phyloP scores from a whole-genome alignment of 1,284 basidiomycete species.

The Malassezia arunalokei region DNA sequence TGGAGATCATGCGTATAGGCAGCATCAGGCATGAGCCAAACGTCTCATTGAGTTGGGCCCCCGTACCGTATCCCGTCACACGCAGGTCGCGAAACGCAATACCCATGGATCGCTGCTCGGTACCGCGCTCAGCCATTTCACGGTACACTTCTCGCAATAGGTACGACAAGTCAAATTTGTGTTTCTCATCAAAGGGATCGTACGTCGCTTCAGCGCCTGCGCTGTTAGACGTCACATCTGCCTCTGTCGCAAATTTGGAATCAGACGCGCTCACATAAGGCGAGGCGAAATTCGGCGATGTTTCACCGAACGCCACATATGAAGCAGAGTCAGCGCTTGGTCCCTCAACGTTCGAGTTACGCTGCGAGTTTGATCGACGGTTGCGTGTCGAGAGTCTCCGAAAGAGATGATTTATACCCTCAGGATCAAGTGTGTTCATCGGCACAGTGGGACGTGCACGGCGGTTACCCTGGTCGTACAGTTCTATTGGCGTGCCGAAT shows the following conservation, averaged over 20 bases:
- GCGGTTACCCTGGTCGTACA: not conserved
- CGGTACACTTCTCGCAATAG: slow-evolving; percentile 36
- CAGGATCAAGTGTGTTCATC: slow-evolving; percentile 7
- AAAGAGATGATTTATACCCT: slow-evolving; percentile 6
- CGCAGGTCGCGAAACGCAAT: slow-evolving; percentile 26
- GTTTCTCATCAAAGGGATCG: slow-evolving; percentile 35
- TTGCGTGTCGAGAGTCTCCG: not conserved
- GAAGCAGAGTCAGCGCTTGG: not conserved
- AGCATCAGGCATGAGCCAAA: slow-evolving; percentile 22
- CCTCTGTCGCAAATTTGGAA: not conserved
- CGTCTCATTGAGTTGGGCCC: slow-evolving; percentile 24
- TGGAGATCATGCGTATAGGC: slow-evolving; percentile 21
- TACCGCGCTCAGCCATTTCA: slow-evolving; percentile 28
- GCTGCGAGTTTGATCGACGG: not conserved
- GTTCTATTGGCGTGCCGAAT: not conserved
- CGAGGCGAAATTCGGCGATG: not conserved
- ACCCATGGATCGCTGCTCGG: slow-evolving; percentile 27
- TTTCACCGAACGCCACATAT: not conserved
- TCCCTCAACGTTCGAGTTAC: not conserved
- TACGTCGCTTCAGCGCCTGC: not conserved
- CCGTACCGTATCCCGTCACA: slow-evolving; percentile 31
- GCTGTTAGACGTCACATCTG: not conserved
- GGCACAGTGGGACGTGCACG: slow-evolving; percentile 6
- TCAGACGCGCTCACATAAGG: not conserved
- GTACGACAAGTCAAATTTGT: slow-evolving; percentile 44